Conservation (phyloP, 2,329 filamentous ascomycete species). For the Fusarium fujikuroi region DNA sequence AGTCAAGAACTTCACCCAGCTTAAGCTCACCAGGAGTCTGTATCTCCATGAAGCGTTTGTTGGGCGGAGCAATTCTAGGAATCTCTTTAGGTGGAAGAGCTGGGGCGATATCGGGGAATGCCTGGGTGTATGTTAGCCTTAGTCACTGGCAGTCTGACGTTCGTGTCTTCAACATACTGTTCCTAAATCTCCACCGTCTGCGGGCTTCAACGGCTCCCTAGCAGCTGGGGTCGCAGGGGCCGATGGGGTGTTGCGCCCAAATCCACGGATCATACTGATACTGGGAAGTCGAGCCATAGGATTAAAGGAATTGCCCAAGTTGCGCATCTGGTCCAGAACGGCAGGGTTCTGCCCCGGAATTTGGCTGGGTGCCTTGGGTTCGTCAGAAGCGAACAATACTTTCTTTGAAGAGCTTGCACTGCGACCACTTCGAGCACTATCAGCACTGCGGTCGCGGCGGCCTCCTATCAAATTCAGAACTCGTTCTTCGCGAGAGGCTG, state of each 20-base stretch:
- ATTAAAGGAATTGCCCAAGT: slow-evolving; percentile 82
- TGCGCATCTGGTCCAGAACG: slow-evolving; percentile 82
- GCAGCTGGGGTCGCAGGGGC: slow-evolving; percentile 51
- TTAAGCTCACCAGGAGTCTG: slow-evolving; percentile 76
- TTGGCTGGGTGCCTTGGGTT: slow-evolving; percentile 44
- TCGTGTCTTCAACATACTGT: slow-evolving; percentile 57
- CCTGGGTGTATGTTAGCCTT: slow-evolving; percentile 51
- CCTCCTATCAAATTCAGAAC: slow-evolving; percentile 78
- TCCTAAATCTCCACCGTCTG: slow-evolving; percentile 66
- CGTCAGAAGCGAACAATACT: slow-evolving; percentile 59
- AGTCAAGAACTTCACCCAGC: slow-evolving; percentile 76
- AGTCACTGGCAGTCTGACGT: not conserved
- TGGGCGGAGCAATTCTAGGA: slow-evolving; percentile 71
- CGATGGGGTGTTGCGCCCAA: slow-evolving; percentile 67
- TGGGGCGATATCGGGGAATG: slow-evolving; percentile 69
- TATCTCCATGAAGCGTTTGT: slow-evolving; percentile 77
- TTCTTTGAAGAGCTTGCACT: slow-evolving; percentile 72
- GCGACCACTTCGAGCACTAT: slow-evolving; percentile 74
- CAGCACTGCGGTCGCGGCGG: slow-evolving; percentile 79
- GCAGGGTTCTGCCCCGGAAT: slow-evolving; percentile 59
- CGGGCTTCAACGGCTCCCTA: slow-evolving; percentile 51
- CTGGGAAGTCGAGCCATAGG: slow-evolving; percentile 81
- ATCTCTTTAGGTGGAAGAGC: slow-evolving; percentile 65
- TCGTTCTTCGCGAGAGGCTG: slow-evolving; percentile 65
- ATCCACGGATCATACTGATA: slow-evolving; percentile 79